phyloP scores from a whole-genome alignment of 352 stramenopile genomes.

The Phytophthora lateralis region DNA sequence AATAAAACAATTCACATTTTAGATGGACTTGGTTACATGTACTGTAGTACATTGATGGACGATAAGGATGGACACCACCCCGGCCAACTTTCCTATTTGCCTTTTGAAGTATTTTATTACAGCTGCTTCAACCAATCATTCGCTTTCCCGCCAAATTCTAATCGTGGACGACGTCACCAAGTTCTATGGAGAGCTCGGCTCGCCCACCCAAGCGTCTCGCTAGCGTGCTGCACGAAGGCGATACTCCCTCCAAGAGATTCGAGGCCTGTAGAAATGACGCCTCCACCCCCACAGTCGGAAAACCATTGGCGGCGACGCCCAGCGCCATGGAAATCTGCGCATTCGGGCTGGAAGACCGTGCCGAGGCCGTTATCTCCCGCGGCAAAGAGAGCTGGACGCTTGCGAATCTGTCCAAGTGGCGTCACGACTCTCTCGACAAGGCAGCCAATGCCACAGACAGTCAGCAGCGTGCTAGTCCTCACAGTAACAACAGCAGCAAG shows the following conservation, averaged over 20 bases:
- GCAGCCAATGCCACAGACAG: not conserved
- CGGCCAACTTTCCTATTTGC: too few species aligned
- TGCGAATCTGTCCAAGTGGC: conserved; percentile 68
- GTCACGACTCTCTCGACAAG: conserved; percentile 48
- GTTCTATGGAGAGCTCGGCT: conserved; percentile 2
- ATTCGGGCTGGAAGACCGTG: conserved; percentile 79
- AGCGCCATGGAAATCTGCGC: conserved; percentile 62
- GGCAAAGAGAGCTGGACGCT: conserved; percentile 58
- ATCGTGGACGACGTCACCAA: not conserved
- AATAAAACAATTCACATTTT: too few species aligned
- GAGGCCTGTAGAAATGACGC: not conserved
- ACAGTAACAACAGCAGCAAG: conserved; percentile 26
- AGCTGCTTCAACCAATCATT: not conserved
- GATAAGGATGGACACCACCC: too few species aligned
- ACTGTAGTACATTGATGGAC: too few species aligned
- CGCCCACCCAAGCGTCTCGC: conserved; percentile 21
- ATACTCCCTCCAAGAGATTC: conserved; percentile 10
- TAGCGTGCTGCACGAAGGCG: conserved; percentile 8
- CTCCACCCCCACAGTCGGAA: not conserved
- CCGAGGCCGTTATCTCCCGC: conserved; percentile 67
- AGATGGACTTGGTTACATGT: too few species aligned
- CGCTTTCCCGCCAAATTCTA: conserved; percentile 20
- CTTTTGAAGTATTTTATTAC: too few species aligned
- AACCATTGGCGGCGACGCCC: conserved; percentile 17
- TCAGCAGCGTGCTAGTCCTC: not conserved